A percentile compares a stretch with the other conserved stretches of the same genome.
These are phyloP conservation scores for Aegilops umbellulata DNA, from an alignment of 176 grass and related monocot species.

Conservation along the genomic window DNA sequence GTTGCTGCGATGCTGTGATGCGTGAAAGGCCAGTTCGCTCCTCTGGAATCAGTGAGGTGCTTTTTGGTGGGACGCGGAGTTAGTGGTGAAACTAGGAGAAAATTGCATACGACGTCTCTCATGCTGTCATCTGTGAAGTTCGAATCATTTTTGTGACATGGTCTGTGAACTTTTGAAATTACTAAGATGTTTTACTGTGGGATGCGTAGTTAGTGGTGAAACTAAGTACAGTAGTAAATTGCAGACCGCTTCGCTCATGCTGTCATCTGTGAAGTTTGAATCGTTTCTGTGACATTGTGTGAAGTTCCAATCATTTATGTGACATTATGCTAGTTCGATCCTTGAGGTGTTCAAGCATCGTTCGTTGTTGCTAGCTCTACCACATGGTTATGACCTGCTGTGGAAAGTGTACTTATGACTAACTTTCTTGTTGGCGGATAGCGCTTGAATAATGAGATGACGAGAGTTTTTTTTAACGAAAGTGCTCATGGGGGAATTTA, in stretches of 20 bases:
- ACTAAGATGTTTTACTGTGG: no score
- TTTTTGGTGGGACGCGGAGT: neutral
- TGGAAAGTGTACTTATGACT: no score
- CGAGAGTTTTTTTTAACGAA: neutral
- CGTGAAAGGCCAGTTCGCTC: neutral
- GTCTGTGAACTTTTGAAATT: neutral
- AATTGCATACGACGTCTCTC: neutral
- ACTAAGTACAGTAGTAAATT: neutral
- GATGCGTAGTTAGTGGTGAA: neutral
- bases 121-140: neutral
- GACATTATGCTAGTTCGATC: neutral
- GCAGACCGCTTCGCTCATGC: neutral
- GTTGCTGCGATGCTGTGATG: neutral
- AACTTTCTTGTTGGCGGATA: neutral
- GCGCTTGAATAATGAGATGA: neutral
- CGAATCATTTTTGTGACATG: neutral
- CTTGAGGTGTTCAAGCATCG: neutral
- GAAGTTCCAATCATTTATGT: neutral
- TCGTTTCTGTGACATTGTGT: neutral
- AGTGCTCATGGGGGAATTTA: neutral
- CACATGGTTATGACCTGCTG: neutral
- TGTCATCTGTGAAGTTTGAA: neutral
- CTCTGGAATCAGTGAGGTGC: neutral
- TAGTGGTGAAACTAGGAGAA: neutral
- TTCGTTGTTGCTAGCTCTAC: neutral